Percentiles rank a stretch among this genome's conserved stretches.
These are phyloP conservation scores for Zasmidium citrigriseum DNA, from an alignment of 2,329 filamentous ascomycete genomes.

Conservation along the genomic window DNA sequence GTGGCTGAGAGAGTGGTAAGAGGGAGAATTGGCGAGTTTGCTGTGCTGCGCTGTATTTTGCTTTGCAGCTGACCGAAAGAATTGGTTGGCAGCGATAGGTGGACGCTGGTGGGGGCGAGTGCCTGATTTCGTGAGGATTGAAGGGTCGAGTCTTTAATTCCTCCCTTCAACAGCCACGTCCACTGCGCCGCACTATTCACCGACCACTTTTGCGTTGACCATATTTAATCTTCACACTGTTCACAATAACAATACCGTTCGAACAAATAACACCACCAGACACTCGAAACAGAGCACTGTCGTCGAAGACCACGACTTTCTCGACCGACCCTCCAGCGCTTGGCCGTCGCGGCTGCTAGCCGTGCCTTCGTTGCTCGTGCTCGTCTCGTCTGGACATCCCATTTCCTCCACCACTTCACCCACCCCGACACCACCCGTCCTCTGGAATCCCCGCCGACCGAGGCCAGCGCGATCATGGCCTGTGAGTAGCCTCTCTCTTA, in stretches of 20 bases:
- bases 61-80: neutral
- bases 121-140: neutral
- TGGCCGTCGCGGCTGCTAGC: neutral
- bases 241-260: too few relatives aligned
- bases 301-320: neutral
- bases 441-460: slow-evolving; percentile 20
- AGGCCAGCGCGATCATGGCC: slow-evolving; percentile 54
- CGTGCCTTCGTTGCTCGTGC: neutral
- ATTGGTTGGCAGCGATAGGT: neutral
- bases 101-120: neutral
- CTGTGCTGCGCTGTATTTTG: neutral
- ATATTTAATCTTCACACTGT: too few relatives aligned
- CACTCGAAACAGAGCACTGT: neutral
- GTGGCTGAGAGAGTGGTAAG: neutral
- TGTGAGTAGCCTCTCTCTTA: slow-evolving; percentile 53
- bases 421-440: slow-evolving; percentile 14
- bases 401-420: neutral
- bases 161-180: neutral
- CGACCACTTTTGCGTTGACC: too few relatives aligned
- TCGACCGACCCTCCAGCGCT: neutral
- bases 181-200: too few relatives aligned
- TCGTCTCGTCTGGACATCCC: neutral
- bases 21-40: neutral
- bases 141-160: neutral
- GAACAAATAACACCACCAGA: neutral